phyloP scores from a whole-genome alignment of 805 yeast species.

The Starmerella apicola region DNA sequence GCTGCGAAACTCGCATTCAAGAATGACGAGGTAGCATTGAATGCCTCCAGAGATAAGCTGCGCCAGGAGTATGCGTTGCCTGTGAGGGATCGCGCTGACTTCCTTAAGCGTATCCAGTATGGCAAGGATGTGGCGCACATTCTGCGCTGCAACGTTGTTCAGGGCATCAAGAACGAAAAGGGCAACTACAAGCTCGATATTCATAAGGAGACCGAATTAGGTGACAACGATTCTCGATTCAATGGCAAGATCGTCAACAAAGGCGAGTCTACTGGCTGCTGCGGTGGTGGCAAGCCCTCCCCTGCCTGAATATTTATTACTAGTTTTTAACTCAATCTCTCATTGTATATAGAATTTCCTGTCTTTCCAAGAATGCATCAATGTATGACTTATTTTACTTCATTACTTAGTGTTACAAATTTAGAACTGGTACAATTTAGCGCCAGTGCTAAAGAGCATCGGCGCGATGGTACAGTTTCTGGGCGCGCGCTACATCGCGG shows the following conservation, averaged over 20 bases:
- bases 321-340: too few relatives aligned
- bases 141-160: slow-evolving; percentile 69
- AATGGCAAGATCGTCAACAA: slow-evolving; percentile 1
- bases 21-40: slow-evolving; percentile 14
- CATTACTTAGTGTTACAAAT: too few relatives aligned
- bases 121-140: slow-evolving; percentile 62
- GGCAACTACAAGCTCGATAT: slow-evolving; percentile 41
- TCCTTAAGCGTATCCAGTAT: slow-evolving; percentile 40
- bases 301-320: too few relatives aligned
- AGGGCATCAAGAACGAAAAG: slow-evolving; percentile 39
- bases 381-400: too few relatives aligned
- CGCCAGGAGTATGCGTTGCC: slow-evolving; percentile 14
- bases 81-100: slow-evolving; percentile 21
- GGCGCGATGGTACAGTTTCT: slow-evolving; percentile 47
- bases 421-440: too few relatives aligned
- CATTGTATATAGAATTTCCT: too few relatives aligned
- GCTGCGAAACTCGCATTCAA: slow-evolving; percentile 20
- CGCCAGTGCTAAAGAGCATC: background rate
- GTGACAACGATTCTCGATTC: slow-evolving; percentile 55
- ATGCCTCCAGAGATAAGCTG: slow-evolving; percentile 17
- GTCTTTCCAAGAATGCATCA: too few relatives aligned
- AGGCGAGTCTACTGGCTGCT: slow-evolving; percentile 12
- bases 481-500: slow-evolving; percentile 48
- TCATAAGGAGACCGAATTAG: slow-evolving; percentile 74
- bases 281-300: slow-evolving; percentile 12